Conservation (phyloP, 164 flowering plant genomes). For the Pachysandra terminalis region DNA sequence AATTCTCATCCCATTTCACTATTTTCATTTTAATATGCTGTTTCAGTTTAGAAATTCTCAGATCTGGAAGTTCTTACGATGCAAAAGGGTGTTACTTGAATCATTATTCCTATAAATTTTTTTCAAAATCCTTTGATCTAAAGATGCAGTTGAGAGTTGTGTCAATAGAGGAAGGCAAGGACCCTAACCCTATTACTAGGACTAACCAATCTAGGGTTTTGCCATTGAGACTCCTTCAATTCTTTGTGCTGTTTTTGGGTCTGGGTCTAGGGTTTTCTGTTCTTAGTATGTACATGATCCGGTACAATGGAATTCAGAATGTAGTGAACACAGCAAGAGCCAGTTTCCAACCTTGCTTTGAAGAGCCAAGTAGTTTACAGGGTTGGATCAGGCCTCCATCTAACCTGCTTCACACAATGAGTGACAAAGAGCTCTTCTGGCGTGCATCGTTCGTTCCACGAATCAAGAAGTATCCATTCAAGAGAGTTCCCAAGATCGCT, state of each 20-base stretch:
- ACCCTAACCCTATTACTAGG: conserved; percentile 15
- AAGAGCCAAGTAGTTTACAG: conserved; percentile 22
- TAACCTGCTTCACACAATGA: conserved; percentile 42
- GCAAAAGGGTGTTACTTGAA: background rate
- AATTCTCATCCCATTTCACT: no score
- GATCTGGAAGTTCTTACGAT: background rate
- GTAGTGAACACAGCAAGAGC: conserved; percentile 20
- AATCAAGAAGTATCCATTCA: conserved; percentile 33
- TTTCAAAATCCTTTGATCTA: background rate
- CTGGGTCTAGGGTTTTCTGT: no score
- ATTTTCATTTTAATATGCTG: no score
- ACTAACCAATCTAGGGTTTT: conserved; percentile 26
- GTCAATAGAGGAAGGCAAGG: conserved; percentile 44
- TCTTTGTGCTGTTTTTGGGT: conserved; percentile 33
- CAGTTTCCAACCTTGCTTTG: conserved; percentile 24
- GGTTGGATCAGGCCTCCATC: conserved; percentile 42
- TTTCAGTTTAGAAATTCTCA: background rate
- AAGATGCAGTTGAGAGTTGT: background rate
- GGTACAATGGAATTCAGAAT: conserved; percentile 26
- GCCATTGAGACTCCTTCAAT: conserved; percentile 34
- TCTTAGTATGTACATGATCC: conserved; percentile 32
- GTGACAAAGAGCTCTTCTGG: conserved; percentile 48
- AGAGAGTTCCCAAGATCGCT: no score
- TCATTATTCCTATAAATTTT: background rate
- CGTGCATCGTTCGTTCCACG: conserved; percentile 47